Conservation (phyloP, 176 grass and related monocot genomes). For the Phragmites australis region DNA sequence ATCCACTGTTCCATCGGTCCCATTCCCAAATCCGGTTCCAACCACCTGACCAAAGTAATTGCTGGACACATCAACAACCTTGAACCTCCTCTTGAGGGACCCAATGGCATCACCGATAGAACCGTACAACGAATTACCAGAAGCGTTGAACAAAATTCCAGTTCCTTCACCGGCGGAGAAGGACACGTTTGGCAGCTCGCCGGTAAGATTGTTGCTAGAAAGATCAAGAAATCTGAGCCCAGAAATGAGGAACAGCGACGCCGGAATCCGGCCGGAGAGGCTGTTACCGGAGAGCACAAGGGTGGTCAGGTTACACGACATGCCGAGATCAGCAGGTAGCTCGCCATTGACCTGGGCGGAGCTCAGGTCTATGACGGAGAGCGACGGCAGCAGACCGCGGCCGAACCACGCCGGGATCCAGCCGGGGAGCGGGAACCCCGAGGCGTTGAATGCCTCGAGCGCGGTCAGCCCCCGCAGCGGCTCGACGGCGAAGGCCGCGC, state of each 20-base stretch:
- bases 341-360: conserved; percentile 43
- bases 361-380: conserved; percentile 62
- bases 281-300: conserved; percentile 58
- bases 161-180: neutral
- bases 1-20: conserved; percentile 16
- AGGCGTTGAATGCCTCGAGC: conserved; percentile 66
- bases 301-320: conserved; percentile 52
- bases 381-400: conserved; percentile 43
- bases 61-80: conserved; percentile 55
- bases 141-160: conserved; percentile 56
- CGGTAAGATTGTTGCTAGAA: conserved; percentile 72
- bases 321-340: conserved; percentile 59
- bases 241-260: conserved; percentile 43
- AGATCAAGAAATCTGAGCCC: conserved; percentile 63
- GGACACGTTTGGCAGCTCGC: conserved; percentile 33
- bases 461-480: conserved; percentile 50
- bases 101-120: conserved; percentile 36
- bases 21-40: neutral
- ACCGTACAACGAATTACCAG: conserved; percentile 71
- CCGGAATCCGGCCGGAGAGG: conserved; percentile 58
- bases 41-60: conserved; percentile 67
- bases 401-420: conserved; percentile 76
- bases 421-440: conserved; percentile 75
- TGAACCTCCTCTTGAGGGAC: conserved; percentile 50
- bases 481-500: conserved; percentile 57